Percentiles rank a stretch among this genome's conserved stretches.
phyloP scores from a whole-genome alignment of 352 stramenopile species.

The Phytophthora ramorum region DNA sequence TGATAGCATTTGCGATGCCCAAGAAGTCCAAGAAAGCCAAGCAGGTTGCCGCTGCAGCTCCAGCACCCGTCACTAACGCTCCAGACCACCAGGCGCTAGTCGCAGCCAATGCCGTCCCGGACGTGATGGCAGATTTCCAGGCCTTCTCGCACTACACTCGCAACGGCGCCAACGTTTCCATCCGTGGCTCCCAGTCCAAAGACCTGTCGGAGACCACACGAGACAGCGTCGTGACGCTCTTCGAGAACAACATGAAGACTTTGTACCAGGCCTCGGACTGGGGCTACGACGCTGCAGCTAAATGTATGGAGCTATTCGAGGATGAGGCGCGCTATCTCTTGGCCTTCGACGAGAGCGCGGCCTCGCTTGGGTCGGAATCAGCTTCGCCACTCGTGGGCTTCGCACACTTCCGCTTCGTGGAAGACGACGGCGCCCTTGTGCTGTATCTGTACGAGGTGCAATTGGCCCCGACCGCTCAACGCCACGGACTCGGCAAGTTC shows the following conservation, averaged over 20 bases:
- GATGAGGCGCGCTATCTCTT: slow-evolving; percentile 89
- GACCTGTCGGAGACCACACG: slow-evolving; percentile 41
- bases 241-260: slow-evolving; percentile 93
- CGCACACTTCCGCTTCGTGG: slow-evolving; percentile 94
- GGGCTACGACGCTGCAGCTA: slow-evolving; percentile 90
- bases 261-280: slow-evolving; percentile 91
- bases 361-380: neutral
- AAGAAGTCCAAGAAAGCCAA: slow-evolving; percentile 35
- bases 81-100: slow-evolving; percentile 36
- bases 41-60: slow-evolving; percentile 28
- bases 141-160: slow-evolving; percentile 63
- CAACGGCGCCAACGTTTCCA: slow-evolving; percentile 50
- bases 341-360: slow-evolving; percentile 35
- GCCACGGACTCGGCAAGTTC: slow-evolving; percentile 88
- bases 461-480: slow-evolving; percentile 64
- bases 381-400: slow-evolving; percentile 59
- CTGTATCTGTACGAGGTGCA: slow-evolving; percentile 97
- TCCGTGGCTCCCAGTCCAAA: slow-evolving; percentile 52
- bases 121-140: slow-evolving; percentile 73
- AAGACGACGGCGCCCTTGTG: slow-evolving; percentile 90
- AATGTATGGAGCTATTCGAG: slow-evolving; percentile 87
- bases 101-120: slow-evolving; percentile 54
- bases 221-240: slow-evolving; percentile 68
- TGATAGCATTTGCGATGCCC: neutral
- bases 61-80: neutral